phyloP scores from a whole-genome alignment of 192 early-diverging fungal genomes.

The Gryganskiella cystojenkinii region DNA sequence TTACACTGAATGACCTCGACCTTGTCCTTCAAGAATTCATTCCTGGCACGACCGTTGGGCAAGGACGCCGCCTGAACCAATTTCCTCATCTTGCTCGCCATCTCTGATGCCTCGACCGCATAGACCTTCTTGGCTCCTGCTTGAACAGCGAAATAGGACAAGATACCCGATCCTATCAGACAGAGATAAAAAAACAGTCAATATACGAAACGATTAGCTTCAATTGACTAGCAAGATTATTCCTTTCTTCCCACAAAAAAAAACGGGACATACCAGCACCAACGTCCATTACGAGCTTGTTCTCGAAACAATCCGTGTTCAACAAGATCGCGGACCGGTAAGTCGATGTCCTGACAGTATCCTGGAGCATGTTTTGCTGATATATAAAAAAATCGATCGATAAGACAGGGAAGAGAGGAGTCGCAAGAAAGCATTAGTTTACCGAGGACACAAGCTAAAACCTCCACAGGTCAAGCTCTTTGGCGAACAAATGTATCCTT shows the following conservation, averaged over 20 bases:
- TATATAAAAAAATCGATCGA: conserved; percentile 15
- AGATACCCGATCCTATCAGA: conserved; percentile 80
- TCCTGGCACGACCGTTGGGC: conserved; percentile 65
- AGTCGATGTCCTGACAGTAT: conserved; percentile 92
- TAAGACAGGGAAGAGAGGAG: background rate
- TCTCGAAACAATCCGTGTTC: conserved; percentile 81
- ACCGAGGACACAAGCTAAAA: too few species aligned
- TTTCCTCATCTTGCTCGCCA: conserved; percentile 92
- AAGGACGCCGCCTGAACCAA: conserved; percentile 76
- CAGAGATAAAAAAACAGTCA: background rate
- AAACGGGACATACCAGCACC: conserved; percentile 72
- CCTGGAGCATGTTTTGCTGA: conserved; percentile 99
- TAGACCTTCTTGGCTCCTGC: conserved; percentile 94
- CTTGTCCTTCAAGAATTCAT: conserved; percentile 79
- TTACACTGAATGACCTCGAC: conserved; percentile 86
- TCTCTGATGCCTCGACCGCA: conserved; percentile 95
- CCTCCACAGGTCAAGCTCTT: too few species aligned
- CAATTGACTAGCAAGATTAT: too few species aligned
- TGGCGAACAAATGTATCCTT: too few species aligned
- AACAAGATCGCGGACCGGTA: conserved; percentile 93
- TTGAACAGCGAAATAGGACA: conserved; percentile 95
- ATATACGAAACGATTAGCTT: background rate
- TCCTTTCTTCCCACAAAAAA: background rate
- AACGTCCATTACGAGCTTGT: conserved; percentile 92
- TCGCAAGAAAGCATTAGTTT: conserved; percentile 1